Evolutionary conservation across 768 basidiomycete genomes (phyloP).

Genomic region (Strobilomyces echinocephalus): DNA sequence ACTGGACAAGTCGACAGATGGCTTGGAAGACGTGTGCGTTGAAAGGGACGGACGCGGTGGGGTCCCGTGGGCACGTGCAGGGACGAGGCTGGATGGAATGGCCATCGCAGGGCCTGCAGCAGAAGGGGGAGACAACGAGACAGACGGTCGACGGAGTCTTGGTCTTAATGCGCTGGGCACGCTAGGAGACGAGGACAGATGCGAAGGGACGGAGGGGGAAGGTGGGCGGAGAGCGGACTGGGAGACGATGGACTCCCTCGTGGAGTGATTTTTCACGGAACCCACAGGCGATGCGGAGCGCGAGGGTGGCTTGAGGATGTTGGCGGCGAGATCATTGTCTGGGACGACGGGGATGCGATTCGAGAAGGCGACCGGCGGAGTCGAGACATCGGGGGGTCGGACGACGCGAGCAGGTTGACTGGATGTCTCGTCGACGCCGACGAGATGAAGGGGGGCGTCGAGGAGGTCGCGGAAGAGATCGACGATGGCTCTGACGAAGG

Average conservation of each 20-base stretch:
- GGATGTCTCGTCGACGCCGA: conserved; percentile 48
- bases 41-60: conserved; percentile 21
- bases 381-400: not conserved
- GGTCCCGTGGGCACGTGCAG: conserved; percentile 19
- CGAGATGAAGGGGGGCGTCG: conserved; percentile 49
- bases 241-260: conserved; percentile 23
- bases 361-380: conserved; percentile 3
- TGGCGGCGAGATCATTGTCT: conserved; percentile 22
- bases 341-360: conserved; percentile 5
- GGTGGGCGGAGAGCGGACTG: conserved; percentile 20
- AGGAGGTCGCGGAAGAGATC: conserved; percentile 53
- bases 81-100: conserved; percentile 25
- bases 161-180: conserved; percentile 34
- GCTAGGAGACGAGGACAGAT: conserved; percentile 15
- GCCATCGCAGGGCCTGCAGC: conserved; percentile 18
- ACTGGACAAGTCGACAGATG: conserved; percentile 20
- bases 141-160: conserved; percentile 41
- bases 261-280: conserved; percentile 21
- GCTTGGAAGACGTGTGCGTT: conserved; percentile 9
- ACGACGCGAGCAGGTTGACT: conserved; percentile 27
- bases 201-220: conserved; percentile 18
- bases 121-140: conserved; percentile 36
- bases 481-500: conserved; percentile 65
- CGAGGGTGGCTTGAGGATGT: conserved; percentile 26
- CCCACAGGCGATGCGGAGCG: conserved; percentile 40